A percentile compares a stretch with the other conserved stretches of the same genome.
These are phyloP conservation scores for Inosperma sp. DNA, from an alignment of 768 basidiomycete species.

Conservation along the genomic window DNA sequence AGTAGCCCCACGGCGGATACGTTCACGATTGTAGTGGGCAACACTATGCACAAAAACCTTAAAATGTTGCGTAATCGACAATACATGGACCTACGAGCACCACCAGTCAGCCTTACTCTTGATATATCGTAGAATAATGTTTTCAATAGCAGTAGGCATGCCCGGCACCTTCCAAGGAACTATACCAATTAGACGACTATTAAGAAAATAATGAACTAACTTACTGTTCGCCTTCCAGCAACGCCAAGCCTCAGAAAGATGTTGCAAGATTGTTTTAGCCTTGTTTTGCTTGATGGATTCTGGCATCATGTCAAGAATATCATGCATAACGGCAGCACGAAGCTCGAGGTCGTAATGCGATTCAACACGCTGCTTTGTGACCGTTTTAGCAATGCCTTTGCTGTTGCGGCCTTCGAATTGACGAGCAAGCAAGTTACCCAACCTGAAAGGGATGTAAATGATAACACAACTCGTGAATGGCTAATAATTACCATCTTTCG, in stretches of 20 bases:
- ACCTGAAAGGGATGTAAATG: constrained; percentile 35
- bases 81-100: constrained; percentile 61
- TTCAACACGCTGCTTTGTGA: constrained; percentile 98
- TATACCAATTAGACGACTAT: constrained; percentile 18
- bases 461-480: not conserved
- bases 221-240: constrained; percentile 92
- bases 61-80: not conserved
- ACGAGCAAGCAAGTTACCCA: constrained; percentile 94
- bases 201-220: constrained; percentile 19
- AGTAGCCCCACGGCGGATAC: constrained; percentile 94
- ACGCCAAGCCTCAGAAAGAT: constrained; percentile 97
- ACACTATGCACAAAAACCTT: constrained; percentile 44
- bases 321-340: constrained; percentile 98
- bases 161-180: constrained; percentile 99
- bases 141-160: constrained; percentile 99
- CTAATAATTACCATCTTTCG: constrained; percentile 72
- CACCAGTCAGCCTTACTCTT: constrained; percentile 99
- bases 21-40: constrained; percentile 96
- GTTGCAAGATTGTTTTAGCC: constrained; percentile 98
- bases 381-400: constrained; percentile 95
- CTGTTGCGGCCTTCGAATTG: constrained; percentile 98
- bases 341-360: constrained; percentile 98
- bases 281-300: constrained; percentile 99
- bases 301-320: constrained; percentile 99
- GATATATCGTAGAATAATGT: constrained; percentile 97